Evolutionary conservation across 345 rosid genomes (phyloP), one percentile per base, ranked within the genome.

Genomic region (Eucalyptus erythrocorys): DNA sequence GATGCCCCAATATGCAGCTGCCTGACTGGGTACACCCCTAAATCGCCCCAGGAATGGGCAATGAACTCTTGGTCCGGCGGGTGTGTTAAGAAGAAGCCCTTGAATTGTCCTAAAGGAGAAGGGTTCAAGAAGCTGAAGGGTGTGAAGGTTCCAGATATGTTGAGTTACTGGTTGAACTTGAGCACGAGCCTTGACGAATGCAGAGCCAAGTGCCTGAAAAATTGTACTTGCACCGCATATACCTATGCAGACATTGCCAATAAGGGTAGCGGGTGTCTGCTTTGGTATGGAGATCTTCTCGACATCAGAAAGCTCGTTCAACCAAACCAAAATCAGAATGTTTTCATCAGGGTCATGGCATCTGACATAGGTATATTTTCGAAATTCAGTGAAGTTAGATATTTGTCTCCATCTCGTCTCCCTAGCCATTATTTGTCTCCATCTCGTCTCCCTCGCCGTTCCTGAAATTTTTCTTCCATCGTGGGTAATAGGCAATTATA

Each of bases 171-270:
- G 89, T 71, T 68, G 61, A 87, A 89, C 26, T 71, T 34, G 10
- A 84, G 87, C 1, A 85, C 89, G 88, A 91, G 89, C n/a, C 32
- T 89, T 2, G 87, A 88, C 66, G 91, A 93, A 30, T 95, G 97
- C 81, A 90, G 88, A 88, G 79, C 82, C 19, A 86, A 76, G n/a
- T 95, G 97, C 86, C 14, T 55, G 55, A 89, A 48, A 48, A 90
- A 92, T 53, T 95, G 95, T 91, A 91, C 91, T 34, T 95, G 96
- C 87, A 90, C 89, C 1, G 96, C 96, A 19, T 95, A 89, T 91
- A 91, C 95, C 2, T 88, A 66, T 27, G 51, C 88, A 11, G 92
- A 93, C 88, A 91, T 95, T 11, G 89, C 86, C 24, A 66, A 21
- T 32, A 91, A 90, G 16, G 94, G 93, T 9, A 90, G 76, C 26